These are phyloP conservation scores for Pouteria glomerata DNA, from an alignment of 148 eudicot species.

Conservation along the genomic window DNA sequence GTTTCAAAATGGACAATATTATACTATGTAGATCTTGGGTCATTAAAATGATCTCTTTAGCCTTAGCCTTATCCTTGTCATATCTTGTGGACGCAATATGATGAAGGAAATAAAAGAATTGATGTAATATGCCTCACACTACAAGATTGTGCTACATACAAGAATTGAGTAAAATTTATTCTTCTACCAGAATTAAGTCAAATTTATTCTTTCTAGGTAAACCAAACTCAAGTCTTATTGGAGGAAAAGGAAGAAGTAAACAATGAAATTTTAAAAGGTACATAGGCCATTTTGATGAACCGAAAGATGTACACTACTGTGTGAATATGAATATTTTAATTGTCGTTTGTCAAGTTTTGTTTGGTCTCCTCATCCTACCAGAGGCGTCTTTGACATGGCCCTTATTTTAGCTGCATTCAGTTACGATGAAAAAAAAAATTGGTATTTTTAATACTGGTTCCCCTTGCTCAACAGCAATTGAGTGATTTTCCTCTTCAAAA, in stretches of 20 bases:
- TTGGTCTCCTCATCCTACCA: neutral
- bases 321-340: neutral
- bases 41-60: no score
- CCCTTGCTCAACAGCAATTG: neutral
- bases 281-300: no score
- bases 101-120: no score
- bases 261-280: neutral
- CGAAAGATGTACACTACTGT: neutral
- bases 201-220: neutral
- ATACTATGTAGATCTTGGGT: no score
- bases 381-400: neutral
- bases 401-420: neutral
- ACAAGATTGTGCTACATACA: no score
- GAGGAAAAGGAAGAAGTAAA: neutral
- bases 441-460: neutral
- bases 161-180: no score
- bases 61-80: no score
- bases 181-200: neutral
- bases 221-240: neutral
- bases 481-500: neutral
- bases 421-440: neutral
- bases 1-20: no score
- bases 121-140: no score
- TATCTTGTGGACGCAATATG: no score
- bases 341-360: neutral